Conservation (phyloP, 805 yeast species). For the Yamadazyma sp. region DNA sequence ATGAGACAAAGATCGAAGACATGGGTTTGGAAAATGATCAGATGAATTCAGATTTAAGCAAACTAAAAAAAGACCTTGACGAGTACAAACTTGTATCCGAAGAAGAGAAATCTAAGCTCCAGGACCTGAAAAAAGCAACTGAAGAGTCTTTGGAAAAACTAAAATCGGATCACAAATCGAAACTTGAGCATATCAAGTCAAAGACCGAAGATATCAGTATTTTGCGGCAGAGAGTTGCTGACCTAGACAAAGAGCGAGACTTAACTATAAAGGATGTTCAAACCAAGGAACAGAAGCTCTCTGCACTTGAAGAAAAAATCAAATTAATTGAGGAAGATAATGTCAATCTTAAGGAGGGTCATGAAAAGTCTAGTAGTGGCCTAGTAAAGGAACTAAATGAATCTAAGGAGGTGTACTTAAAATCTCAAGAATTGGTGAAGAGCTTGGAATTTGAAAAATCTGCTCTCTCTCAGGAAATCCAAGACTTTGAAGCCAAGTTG, state of each 20-base stretch:
- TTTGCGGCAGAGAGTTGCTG: neutral
- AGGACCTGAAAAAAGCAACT: neutral
- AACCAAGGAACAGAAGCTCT: neutral
- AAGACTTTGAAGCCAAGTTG: neutral
- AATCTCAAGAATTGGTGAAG: neutral
- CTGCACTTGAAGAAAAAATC: neutral
- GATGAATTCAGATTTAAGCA: slow-evolving; percentile 8
- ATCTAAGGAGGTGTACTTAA: neutral
- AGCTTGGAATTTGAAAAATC: neutral
- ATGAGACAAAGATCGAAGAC: slow-evolving; percentile 7
- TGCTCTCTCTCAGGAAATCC: neutral
- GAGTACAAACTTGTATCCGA: slow-evolving; percentile 8
- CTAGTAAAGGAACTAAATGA: neutral
- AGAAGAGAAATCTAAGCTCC: neutral
- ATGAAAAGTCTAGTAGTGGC: neutral
- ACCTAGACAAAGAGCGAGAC: neutral
- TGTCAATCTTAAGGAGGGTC: neutral
- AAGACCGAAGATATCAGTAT: slow-evolving; percentile 1
- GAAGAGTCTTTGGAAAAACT: slow-evolving; percentile 1
- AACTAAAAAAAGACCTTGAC: slow-evolving; percentile 11
- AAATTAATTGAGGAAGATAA: neutral
- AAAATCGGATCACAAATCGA: neutral
- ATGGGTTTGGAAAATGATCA: slow-evolving; percentile 5
- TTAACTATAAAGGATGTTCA: neutral
- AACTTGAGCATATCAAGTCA: slow-evolving; percentile 1